Evolutionary conservation across 306 rosid species (phyloP).

Genomic region (barrel medic (Medicago truncatula)): DNA sequence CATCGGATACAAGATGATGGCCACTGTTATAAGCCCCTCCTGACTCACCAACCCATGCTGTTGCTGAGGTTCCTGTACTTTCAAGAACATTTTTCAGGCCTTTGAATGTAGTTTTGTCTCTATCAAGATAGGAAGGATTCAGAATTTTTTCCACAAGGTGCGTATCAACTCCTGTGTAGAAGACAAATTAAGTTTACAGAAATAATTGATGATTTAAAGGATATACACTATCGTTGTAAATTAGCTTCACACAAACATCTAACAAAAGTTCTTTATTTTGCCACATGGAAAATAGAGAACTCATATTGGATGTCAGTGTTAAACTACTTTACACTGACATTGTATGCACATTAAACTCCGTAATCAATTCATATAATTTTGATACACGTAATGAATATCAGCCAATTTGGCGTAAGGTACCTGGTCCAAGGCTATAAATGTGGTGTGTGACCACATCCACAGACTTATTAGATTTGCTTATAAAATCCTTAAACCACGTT

Average conservation of each 20-base stretch:
- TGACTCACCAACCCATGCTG: slow-evolving; percentile 95
- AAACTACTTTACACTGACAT: neutral
- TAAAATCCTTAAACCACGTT: slow-evolving; percentile 74
- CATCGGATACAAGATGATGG: slow-evolving; percentile 73
- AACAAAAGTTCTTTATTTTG: neutral
- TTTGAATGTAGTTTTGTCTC: slow-evolving; percentile 59
- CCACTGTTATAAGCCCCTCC: slow-evolving; percentile 99
- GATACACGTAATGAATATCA: neutral
- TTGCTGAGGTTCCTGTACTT: slow-evolving; percentile 64
- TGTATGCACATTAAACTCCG: neutral
- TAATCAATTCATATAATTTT: slow-evolving; percentile 6
- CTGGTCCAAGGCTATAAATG: slow-evolving; percentile 94
- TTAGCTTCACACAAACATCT: neutral
- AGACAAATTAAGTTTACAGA: slow-evolving; percentile 8
- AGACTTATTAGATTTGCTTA: slow-evolving; percentile 53
- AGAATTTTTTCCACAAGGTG: slow-evolving; percentile 82
- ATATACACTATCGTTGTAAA: neutral
- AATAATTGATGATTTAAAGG: slow-evolving; percentile 6
- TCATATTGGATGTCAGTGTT: neutral
- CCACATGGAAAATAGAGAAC: neutral
- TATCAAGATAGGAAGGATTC: slow-evolving; percentile 71
- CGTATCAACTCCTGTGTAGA: slow-evolving; percentile 68
- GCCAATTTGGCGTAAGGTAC: slow-evolving; percentile 43
- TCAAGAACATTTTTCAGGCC: slow-evolving; percentile 57
- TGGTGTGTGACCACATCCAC: slow-evolving; percentile 81